Percentiles rank a stretch among this genome's conserved stretches.
Evolutionary conservation across 1,284 basidiomycete genomes (phyloP).

Genomic region (Amylostereum chailletii): DNA sequence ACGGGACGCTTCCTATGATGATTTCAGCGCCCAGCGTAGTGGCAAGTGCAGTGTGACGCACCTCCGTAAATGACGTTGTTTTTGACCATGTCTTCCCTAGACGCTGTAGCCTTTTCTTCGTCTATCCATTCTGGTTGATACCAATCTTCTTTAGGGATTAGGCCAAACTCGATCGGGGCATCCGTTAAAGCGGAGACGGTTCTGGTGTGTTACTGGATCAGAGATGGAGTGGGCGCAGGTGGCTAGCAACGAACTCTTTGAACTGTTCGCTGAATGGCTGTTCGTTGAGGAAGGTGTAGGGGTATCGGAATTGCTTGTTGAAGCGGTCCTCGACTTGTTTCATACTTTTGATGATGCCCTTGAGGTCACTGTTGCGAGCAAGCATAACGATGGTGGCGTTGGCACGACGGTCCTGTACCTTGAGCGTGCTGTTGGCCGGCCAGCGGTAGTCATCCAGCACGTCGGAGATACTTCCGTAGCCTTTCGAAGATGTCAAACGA

Average conservation of each 20-base stretch:
- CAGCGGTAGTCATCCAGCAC: constrained; percentile 48
- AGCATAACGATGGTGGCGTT: constrained; percentile 80
- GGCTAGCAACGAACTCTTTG: constrained; percentile 38
- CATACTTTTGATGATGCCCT: constrained; percentile 59
- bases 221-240: not conserved
- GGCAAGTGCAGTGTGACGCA: constrained; percentile 17
- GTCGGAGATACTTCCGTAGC: constrained; percentile 14
- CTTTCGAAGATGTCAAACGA: constrained; percentile 29
- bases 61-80: constrained; percentile 83
- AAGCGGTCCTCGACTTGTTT: constrained; percentile 72
- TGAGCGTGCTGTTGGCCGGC: constrained; percentile 27
- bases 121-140: constrained; percentile 76
- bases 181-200: constrained; percentile 57
- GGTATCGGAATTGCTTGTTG: constrained; percentile 76
- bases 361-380: constrained; percentile 72
- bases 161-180: constrained; percentile 65
- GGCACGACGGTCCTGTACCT: constrained; percentile 41
- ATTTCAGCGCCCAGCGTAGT: not conserved
- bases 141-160: constrained; percentile 77
- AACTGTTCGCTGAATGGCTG: constrained; percentile 65
- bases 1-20: constrained; percentile 52
- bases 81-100: constrained; percentile 62
- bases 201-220: constrained; percentile 23
- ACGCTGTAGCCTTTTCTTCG: constrained; percentile 58
- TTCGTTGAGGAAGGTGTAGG: constrained; percentile 80